phyloP scores from a whole-genome alignment of 176 grass and related monocot species.

The Juncus effusus region DNA sequence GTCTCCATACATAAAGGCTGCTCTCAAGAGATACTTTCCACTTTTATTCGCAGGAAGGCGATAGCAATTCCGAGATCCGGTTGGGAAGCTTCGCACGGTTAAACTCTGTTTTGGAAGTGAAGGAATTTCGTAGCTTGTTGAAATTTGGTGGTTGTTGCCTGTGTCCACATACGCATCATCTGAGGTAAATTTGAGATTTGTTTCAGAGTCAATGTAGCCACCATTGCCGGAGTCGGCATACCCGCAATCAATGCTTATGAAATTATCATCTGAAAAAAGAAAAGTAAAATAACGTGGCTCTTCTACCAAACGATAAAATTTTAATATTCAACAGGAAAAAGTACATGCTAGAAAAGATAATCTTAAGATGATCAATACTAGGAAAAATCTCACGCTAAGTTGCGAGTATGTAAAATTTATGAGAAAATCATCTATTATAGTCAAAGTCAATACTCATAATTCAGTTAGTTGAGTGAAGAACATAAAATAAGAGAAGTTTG shows the following conservation, averaged over 20 bases:
- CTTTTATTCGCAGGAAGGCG: slow-evolving; percentile 19
- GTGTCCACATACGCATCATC: slow-evolving; percentile 40
- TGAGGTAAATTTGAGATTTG: neutral
- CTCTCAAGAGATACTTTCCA: slow-evolving; percentile 40
- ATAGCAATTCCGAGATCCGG: slow-evolving; percentile 45
- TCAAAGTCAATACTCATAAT: no score
- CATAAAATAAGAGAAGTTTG: no score
- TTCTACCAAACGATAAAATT: no score
- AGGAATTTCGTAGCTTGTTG: neutral
- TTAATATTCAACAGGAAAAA: no score
- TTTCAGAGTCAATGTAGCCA: slow-evolving; percentile 25
- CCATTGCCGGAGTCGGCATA: slow-evolving; percentile 12
- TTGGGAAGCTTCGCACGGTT: slow-evolving; percentile 49
- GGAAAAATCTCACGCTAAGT: no score
- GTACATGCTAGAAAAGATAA: no score
- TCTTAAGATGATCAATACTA: no score
- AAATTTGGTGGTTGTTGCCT: slow-evolving; percentile 36
- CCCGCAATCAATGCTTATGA: slow-evolving; percentile 61
- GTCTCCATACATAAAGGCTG: slow-evolving; percentile 43
- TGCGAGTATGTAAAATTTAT: no score
- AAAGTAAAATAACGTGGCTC: no score
- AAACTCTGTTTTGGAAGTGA: neutral
- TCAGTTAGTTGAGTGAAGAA: no score
- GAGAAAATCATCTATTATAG: no score
- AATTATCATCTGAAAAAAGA: slow-evolving; percentile 27